Conservation (phyloP, 805 yeast genomes). For the Nakazawaea wickerhamii region DNA sequence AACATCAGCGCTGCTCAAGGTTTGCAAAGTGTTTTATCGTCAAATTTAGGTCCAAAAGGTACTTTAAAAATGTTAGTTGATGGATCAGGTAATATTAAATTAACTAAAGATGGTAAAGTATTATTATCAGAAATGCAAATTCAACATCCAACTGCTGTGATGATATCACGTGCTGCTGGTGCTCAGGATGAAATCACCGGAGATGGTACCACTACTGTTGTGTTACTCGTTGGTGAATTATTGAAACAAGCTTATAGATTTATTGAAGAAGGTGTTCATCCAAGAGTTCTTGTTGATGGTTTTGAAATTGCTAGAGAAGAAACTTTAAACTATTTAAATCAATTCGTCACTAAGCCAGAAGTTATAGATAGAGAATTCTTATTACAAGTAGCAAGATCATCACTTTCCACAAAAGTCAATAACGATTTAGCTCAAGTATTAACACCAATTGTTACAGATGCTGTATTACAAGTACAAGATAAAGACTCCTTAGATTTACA, state of each 20-base stretch:
- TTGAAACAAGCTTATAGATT: slow-evolving; percentile 92
- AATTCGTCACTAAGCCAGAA: slow-evolving; percentile 48
- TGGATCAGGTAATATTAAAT: slow-evolving; percentile 91
- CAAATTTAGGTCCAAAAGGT: slow-evolving; percentile 95
- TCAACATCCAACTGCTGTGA: slow-evolving; percentile 82
- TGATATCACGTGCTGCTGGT: slow-evolving; percentile 95
- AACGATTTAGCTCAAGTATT: slow-evolving; percentile 71
- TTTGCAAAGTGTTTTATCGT: slow-evolving; percentile 82
- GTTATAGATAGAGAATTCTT: slow-evolving; percentile 80
- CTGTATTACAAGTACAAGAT: slow-evolving; percentile 73
- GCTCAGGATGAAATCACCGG: slow-evolving; percentile 99
- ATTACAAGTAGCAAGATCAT: slow-evolving; percentile 86
- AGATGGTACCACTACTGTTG: slow-evolving; percentile 97
- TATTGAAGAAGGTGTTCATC: slow-evolving; percentile 92
- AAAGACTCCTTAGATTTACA: slow-evolving; percentile 70
- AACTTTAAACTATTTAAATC: slow-evolving; percentile 62
- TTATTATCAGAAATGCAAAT: slow-evolving; percentile 94
- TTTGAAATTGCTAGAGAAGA: slow-evolving; percentile 85
- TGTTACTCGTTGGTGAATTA: slow-evolving; percentile 88
- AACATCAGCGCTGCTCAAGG: slow-evolving; percentile 97
- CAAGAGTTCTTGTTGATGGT: slow-evolving; percentile 91
- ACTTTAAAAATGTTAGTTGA: slow-evolving; percentile 95
- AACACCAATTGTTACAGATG: slow-evolving; percentile 94
- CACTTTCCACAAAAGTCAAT: slow-evolving; percentile 82
- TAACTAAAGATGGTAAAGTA: slow-evolving; percentile 96